phyloP scores from a whole-genome alignment of 768 basidiomycete species.

The Rhizopogon rudus region DNA sequence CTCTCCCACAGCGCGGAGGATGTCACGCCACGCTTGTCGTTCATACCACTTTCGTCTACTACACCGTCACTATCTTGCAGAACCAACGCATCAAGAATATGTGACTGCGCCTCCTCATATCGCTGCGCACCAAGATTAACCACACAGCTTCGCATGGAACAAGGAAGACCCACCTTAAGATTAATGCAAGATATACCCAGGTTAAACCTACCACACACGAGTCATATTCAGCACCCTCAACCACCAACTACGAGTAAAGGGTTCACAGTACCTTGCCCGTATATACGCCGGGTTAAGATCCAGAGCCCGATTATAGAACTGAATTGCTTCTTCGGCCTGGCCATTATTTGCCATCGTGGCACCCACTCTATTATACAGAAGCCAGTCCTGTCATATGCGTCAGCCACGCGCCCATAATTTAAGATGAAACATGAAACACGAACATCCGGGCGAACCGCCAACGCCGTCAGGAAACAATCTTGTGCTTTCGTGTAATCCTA shows the following conservation, averaged over 20 bases:
- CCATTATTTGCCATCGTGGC: conserved; percentile 93
- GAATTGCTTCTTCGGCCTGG: conserved; percentile 70
- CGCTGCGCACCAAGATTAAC: conserved; percentile 38
- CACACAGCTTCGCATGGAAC: conserved; percentile 4
- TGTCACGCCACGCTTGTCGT: conserved; percentile 64
- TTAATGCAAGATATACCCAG: conserved; percentile 91
- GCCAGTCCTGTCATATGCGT: conserved; percentile 63
- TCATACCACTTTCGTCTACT: conserved; percentile 36
- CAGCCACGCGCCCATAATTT: background rate
- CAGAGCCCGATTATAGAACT: conserved; percentile 83
- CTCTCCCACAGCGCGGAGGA: conserved; percentile 85
- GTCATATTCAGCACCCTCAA: background rate
- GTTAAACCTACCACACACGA: conserved; percentile 63
- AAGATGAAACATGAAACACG: conserved; percentile 10
- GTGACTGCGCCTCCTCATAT: conserved; percentile 81
- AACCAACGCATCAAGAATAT: conserved; percentile 84
- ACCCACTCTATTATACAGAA: conserved; percentile 89
- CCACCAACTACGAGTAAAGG: background rate
- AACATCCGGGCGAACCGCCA: conserved; percentile 86
- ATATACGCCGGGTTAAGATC: conserved; percentile 88
- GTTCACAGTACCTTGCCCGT: conserved; percentile 61
- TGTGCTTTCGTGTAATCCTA: conserved; percentile 90
- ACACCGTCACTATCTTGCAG: conserved; percentile 84
- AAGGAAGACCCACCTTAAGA: conserved; percentile 52
- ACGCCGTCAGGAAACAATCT: conserved; percentile 89